Percentiles rank a stretch among this genome's conserved stretches.
Conservation (phyloP, 768 basidiomycete species). For the Rhodotorula diobovata region DNA sequence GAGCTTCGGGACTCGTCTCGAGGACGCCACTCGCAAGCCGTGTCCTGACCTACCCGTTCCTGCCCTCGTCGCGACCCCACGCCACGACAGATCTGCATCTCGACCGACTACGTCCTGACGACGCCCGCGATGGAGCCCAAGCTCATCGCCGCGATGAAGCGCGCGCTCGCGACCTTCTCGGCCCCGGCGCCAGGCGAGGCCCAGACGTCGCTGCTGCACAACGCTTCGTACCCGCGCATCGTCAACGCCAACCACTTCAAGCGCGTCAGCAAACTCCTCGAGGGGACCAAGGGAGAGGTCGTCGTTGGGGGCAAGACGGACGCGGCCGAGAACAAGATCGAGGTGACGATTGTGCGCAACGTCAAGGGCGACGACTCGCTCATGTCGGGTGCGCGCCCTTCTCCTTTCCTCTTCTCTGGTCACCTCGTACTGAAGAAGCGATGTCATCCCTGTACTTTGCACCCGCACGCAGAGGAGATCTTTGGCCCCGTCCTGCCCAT, state of each 20-base stretch:
- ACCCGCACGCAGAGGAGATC: conserved; percentile 60
- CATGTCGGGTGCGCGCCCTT: conserved; percentile 61
- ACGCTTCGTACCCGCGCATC: conserved; percentile 49
- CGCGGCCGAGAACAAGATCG: conserved; percentile 58
- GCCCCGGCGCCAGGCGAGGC: background rate
- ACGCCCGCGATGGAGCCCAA: conserved; percentile 15
- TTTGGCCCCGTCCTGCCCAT: conserved; percentile 79
- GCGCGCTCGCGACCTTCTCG: conserved; percentile 19
- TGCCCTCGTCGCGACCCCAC: no score
- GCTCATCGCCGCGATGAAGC: conserved; percentile 25
- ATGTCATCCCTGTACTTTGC: no score
- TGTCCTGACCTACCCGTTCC: no score
- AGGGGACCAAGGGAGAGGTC: conserved; percentile 62
- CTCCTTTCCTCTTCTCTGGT: conserved; percentile 42
- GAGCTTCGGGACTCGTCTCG: background rate
- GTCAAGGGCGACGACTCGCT: conserved; percentile 63
- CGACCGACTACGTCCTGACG: conserved; percentile 47
- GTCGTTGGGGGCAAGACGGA: conserved; percentile 63
- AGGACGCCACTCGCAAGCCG: no score
- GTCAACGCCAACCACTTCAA: conserved; percentile 57
- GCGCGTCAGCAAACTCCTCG: conserved; percentile 56
- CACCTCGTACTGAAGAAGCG: conserved; percentile 5
- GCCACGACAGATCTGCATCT: conserved; percentile 79
- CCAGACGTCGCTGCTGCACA: background rate
- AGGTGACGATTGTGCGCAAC: conserved; percentile 67